phyloP scores from a whole-genome alignment of 1,139 yeast species.

The Casaregolazyma suthepensis region DNA sequence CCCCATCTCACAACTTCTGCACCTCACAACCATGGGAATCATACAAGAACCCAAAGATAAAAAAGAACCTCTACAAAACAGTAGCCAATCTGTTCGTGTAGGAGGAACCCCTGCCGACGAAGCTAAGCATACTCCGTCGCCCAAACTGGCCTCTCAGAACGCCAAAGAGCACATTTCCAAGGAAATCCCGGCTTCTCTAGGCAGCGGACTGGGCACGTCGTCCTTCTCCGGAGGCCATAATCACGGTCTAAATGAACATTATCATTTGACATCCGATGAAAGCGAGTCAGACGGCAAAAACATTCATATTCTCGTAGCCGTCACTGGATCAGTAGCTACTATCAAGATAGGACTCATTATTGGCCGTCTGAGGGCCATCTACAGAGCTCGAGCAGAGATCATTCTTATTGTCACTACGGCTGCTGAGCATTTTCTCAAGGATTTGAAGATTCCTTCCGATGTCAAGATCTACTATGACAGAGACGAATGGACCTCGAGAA shows the following conservation, averaged over 20 bases:
- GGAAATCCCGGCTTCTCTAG: constrained; percentile 1
- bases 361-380: constrained; percentile 21
- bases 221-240: constrained; percentile 7
- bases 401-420: constrained; percentile 81
- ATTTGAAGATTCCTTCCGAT: constrained; percentile 69
- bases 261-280: constrained; percentile 3
- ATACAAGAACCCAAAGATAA: constrained; percentile 1
- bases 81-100: neutral
- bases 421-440: constrained; percentile 75
- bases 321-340: constrained; percentile 95
- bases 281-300: constrained; percentile 5
- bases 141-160: neutral
- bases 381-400: constrained; percentile 47
- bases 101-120: neutral
- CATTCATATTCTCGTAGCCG: constrained; percentile 73
- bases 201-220: constrained; percentile 4
- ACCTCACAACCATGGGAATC: neutral
- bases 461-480: constrained; percentile 91
- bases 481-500: constrained; percentile 72
- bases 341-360: constrained; percentile 52
- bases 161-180: constrained; percentile 3
- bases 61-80: neutral
- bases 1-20: neutral
- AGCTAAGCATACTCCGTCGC: neutral
- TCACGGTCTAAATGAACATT: constrained; percentile 4